Base-by-base conservation (phyloP, 768 basidiomycete genomes). In the Tulasnella sp. region DNA sequence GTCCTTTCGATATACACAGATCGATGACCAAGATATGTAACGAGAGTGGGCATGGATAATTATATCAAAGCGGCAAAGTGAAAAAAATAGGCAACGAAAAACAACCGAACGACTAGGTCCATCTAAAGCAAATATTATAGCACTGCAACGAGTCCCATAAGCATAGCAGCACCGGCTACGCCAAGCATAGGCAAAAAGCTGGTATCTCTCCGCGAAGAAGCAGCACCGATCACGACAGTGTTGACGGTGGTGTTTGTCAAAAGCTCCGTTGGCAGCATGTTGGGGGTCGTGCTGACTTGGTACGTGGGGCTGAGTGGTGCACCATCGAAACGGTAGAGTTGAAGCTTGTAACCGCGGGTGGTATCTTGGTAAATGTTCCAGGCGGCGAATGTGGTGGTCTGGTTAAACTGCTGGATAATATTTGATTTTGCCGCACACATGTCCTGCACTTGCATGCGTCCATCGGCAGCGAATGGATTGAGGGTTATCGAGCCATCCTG, bases 381-480 rank as follows among this genome's bases (percentile, higher is more conserved):
- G 9, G 82, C 80, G 50, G 82, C 42, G 85, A 91, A 93, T 75
- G 91, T 85, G 84, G 95, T 94, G 18, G 92, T 93, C 82, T 89
- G 85, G 87, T 95, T 93, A 90, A 96, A 98, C 72, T 87, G 85
- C 84, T 96, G 92, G 83, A 98, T 91, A 84, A 97, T 93, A 85
- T 96, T 95, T 41, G 96, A 96, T 14, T 90, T 88, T 14, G 96
- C 94, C 0, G 93, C 93, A 84, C 97, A 99, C 0, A 96, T 93
- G 83, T 97, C 93, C 88, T 99, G 96, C 58, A 98, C 90, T 88
- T 97, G 97, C 85, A 98, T 96, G 86, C 91, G 94, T 22, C 97
- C 97, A 85, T 99, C 97, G 24, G 84, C 82, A 24, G 89, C 90
- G 82, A 96, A 90, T 1, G 96, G 94, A 3, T 84, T 86, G 84